A percentile compares a stretch with the other conserved stretches of the same genome.
These are phyloP conservation scores for Linaria vulgaris DNA, from an alignment of 257 asterid species.

Conservation along the genomic window DNA sequence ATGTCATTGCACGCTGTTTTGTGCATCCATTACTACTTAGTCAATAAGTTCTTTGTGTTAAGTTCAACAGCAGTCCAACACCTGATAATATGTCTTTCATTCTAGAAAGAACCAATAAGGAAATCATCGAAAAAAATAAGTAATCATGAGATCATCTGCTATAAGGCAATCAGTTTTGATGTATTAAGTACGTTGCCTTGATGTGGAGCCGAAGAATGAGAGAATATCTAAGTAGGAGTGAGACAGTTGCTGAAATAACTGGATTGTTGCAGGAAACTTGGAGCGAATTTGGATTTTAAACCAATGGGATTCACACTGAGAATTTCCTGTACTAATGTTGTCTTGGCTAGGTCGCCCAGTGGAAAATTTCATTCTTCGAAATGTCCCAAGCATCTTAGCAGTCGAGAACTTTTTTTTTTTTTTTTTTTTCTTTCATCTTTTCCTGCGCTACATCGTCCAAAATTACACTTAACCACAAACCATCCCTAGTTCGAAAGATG, in stretches of 20 bases:
- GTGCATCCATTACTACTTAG: background rate
- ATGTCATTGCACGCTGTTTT: background rate
- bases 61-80: too few relatives aligned
- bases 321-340: background rate
- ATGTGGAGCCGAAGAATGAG: background rate
- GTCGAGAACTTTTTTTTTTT: background rate
- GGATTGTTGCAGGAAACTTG: background rate
- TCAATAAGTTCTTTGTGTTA: background rate
- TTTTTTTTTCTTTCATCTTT: background rate
- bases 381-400: background rate
- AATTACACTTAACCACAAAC: background rate
- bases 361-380: background rate
- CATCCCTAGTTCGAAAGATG: background rate
- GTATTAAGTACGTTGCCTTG: too few relatives aligned
- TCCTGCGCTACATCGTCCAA: too few relatives aligned
- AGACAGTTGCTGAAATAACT: background rate
- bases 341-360: background rate
- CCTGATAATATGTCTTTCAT: background rate
- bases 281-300: background rate
- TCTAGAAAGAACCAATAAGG: background rate
- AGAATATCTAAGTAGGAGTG: conserved; percentile 2
- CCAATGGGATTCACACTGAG: background rate
- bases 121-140: too few relatives aligned
- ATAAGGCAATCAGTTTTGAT: conserved; percentile 2
- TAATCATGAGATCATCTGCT: background rate